phyloP scores from a whole-genome alignment of 2,329 filamentous ascomycete genomes.

The Trichoderma sp. region DNA sequence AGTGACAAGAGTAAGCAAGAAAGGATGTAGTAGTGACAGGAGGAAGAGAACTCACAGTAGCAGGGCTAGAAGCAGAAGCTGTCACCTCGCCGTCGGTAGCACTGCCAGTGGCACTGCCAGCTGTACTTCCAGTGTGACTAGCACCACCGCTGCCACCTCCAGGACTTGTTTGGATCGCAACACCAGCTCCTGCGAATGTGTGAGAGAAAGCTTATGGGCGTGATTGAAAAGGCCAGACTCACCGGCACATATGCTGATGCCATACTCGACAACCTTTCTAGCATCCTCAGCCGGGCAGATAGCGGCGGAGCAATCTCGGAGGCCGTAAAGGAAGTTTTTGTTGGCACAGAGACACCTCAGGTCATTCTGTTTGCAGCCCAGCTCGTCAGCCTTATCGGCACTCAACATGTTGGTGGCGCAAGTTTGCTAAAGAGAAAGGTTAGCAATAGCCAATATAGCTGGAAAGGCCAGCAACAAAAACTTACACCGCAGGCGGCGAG shows the following conservation, averaged over 20 bases:
- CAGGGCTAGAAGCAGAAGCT: not conserved
- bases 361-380: slow-evolving; percentile 45
- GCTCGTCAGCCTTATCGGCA: slow-evolving; percentile 38
- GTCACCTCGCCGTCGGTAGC: not conserved
- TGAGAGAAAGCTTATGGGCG: slow-evolving; percentile 20
- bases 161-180: slow-evolving; percentile 29
- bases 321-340: slow-evolving; percentile 45
- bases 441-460: slow-evolving; percentile 10
- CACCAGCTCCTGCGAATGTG: slow-evolving; percentile 31
- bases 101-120: not conserved
- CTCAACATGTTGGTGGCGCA: slow-evolving; percentile 52
- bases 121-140: slow-evolving; percentile 1
- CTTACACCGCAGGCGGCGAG: slow-evolving; percentile 55
- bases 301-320: slow-evolving; percentile 50
- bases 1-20: not conserved
- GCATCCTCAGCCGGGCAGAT: slow-evolving; percentile 39
- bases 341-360: slow-evolving; percentile 47
- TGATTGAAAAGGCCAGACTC: slow-evolving; percentile 20
- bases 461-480: slow-evolving; percentile 17
- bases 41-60: not conserved
- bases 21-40: not conserved
- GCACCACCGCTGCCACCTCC: not conserved
- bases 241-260: slow-evolving; percentile 39
- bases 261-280: slow-evolving; percentile 38
- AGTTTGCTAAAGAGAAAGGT: slow-evolving; percentile 37